Conservation (phyloP, 2,329 filamentous ascomycete species). For the Aspergillus aculeatinus region DNA sequence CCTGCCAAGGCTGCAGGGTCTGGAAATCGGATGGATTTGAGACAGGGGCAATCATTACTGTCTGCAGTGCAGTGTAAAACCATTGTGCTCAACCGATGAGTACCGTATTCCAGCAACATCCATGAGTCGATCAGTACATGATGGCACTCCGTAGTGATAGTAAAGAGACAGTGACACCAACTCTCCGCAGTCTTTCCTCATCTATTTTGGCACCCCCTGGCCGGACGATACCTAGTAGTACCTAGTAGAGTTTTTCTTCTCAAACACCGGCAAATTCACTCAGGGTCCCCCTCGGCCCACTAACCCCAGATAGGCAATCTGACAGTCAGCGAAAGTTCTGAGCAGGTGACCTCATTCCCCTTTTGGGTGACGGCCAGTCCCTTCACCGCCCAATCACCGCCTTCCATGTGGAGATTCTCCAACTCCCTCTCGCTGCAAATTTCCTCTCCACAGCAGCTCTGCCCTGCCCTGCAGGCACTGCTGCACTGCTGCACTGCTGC, state of each 20-base stretch:
- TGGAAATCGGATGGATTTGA: background rate
- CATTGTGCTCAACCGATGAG: too few species aligned
- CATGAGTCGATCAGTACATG: too few species aligned
- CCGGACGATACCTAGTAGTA: too few species aligned
- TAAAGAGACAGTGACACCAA: too few species aligned
- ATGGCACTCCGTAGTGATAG: too few species aligned
- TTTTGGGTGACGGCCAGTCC: background rate
- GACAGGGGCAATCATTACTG: background rate
- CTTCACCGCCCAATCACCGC: background rate
- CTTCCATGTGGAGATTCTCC: background rate
- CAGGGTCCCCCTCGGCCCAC: background rate
- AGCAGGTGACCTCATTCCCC: slow-evolving; percentile 8
- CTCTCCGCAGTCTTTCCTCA: too few species aligned
- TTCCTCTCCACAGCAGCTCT: background rate
- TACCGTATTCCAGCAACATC: too few species aligned
- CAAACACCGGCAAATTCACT: background rate
- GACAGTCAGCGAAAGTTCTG: background rate
- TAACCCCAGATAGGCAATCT: background rate
- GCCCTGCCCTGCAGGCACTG: too few species aligned
- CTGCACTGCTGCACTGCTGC: too few species aligned
- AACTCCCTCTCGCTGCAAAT: background rate
- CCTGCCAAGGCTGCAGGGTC: background rate
- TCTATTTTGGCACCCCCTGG: too few species aligned
- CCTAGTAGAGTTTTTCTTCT: background rate
- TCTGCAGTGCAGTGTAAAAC: too few species aligned